Evolutionary conservation across 495 filamentous ascomycete genomes (phyloP).

Genomic region (Neurospora sp.): DNA sequence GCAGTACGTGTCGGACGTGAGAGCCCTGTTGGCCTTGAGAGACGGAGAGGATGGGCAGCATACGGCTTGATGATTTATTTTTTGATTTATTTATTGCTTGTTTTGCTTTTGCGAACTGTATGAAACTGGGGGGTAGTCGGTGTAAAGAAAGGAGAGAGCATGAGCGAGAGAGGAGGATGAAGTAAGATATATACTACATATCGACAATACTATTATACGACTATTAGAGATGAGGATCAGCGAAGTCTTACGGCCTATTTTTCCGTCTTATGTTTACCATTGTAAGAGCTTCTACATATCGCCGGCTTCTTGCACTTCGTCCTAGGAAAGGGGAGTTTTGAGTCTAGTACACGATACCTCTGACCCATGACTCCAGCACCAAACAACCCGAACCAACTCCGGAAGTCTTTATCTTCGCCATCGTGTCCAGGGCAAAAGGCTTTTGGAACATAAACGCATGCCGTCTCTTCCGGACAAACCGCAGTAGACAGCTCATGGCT

Average conservation of each 20-base stretch:
- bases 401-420: too few relatives aligned
- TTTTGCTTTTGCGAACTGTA: not conserved
- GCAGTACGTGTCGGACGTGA: slow-evolving; percentile 92
- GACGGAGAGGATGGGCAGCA: slow-evolving; percentile 65
- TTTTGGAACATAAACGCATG: too few relatives aligned
- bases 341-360: too few relatives aligned
- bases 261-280: too few relatives aligned
- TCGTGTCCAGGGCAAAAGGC: too few relatives aligned
- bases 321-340: too few relatives aligned
- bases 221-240: not conserved
- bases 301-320: too few relatives aligned
- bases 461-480: too few relatives aligned
- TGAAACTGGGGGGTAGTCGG: not conserved
- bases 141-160: not conserved
- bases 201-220: not conserved
- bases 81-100: not conserved
- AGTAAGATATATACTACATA: not conserved
- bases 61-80: slow-evolving; percentile 21
- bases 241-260: not conserved
- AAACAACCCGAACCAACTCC: too few relatives aligned
- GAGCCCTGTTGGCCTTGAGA: slow-evolving; percentile 76
- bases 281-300: too few relatives aligned
- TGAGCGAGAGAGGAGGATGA: not conserved
- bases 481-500: too few relatives aligned
- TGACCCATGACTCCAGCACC: too few relatives aligned